These are phyloP conservation scores for Leccinum holopus DNA, from an alignment of 1,284 basidiomycete genomes.

Conservation along the genomic window DNA sequence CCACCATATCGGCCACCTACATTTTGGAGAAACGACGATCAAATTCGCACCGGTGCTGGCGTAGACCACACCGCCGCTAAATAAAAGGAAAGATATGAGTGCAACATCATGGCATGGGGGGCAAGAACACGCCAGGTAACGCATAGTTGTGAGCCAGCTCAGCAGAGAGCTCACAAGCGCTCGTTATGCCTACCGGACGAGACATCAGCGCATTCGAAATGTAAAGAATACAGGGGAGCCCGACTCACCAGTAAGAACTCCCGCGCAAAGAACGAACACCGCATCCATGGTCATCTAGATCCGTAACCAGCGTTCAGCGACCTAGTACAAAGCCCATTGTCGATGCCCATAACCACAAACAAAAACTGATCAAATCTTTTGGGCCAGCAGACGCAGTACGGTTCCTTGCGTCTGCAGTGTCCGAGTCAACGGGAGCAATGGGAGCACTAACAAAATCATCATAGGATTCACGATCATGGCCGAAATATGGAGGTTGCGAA, in stretches of 20 bases:
- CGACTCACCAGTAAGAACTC: slow-evolving; percentile 59
- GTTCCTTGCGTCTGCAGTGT: slow-evolving; percentile 51
- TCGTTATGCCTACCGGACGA: slow-evolving; percentile 47
- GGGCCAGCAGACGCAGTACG: slow-evolving; percentile 58
- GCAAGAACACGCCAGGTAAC: slow-evolving; percentile 26
- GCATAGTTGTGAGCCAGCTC: slow-evolving; percentile 59
- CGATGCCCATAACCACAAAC: background rate
- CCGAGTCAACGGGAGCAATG: slow-evolving; percentile 48
- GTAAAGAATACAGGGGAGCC: background rate
- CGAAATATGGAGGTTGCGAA: slow-evolving; percentile 63
- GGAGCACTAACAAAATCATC: slow-evolving; percentile 58
- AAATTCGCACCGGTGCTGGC: slow-evolving; percentile 56
- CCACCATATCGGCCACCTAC: slow-evolving; percentile 30
- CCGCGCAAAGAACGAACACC: slow-evolving; percentile 63
- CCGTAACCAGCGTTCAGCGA: slow-evolving; percentile 58
- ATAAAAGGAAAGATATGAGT: slow-evolving; percentile 49
- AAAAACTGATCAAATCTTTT: slow-evolving; percentile 38
- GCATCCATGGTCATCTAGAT: slow-evolving; percentile 63
- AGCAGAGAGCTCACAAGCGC: slow-evolving; percentile 58
- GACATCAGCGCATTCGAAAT: slow-evolving; percentile 4
- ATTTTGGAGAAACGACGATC: slow-evolving; percentile 55
- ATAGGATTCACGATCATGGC: slow-evolving; percentile 52
- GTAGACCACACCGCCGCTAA: slow-evolving; percentile 53
- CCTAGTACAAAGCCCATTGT: slow-evolving; percentile 30
- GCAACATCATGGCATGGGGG: slow-evolving; percentile 33